Evolutionary conservation across 106 monocot species (phyloP), one percentile per base, ranked within the genome.

Genomic region (Gastrodia elata): DNA sequence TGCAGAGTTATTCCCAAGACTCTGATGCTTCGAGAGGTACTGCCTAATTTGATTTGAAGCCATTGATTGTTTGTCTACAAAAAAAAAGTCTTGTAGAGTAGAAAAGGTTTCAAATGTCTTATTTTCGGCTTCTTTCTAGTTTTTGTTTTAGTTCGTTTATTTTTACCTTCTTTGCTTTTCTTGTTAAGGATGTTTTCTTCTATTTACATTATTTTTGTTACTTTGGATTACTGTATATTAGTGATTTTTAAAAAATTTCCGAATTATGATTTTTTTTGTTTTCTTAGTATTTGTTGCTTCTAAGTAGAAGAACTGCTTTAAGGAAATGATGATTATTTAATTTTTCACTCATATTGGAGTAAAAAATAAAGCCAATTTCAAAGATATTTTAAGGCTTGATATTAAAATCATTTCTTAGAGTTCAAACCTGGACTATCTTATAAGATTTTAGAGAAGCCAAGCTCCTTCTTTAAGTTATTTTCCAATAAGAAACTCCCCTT

Each of bases 1-100:
- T 83, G 82, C 93, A 93, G 93, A 65, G 89, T 93, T 73, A 93
- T 93, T 83, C 93, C 89, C 81, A 93, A 87, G 89, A 93, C 87
- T 65, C 93, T 93, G 82, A 93, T 93, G 93, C 83, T 85, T 46
- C 74, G 80, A 84, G 93, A 90, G 89, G 93, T 93, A 80, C n/a
- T 74, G 57, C 73, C 77, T 77, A 3, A 33, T 39, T 56, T 68
- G 22, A 25, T 13, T 46, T 26, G 2, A 49, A 37, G 49, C 26
- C 15, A 42, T 38, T 41, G 34, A 26, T 38, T 73, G 2, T 64
- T 24, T 25, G 27, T 15, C 48, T 39, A 42, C 28, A 2, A 57
- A 26, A 57, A 25, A 2, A 57, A n/a, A 5, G 8, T 7, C 11
- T 44, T 10, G 2, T 0, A 44, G 44, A 44, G 16, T 44, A 9